Conservation (phyloP, 495 filamentous ascomycete species). For the Talaromyces liani region DNA sequence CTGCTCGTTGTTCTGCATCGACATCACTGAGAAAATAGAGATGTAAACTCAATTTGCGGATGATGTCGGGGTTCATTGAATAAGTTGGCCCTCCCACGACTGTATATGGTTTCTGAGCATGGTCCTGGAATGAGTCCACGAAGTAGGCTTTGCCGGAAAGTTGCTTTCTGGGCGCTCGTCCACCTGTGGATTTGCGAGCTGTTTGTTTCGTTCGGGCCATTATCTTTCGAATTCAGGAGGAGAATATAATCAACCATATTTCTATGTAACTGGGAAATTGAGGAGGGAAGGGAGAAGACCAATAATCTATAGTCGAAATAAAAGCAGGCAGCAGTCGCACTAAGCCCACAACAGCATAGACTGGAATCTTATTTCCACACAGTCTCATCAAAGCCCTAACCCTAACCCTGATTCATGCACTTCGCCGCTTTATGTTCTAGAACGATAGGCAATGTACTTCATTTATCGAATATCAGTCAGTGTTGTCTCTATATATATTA, state of each 20-base stretch:
- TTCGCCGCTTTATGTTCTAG: too few species aligned
- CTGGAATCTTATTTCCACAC: background rate
- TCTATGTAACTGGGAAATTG: too few species aligned
- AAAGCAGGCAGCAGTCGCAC: background rate
- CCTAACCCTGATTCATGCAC: too few species aligned
- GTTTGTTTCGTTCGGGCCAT: conserved; percentile 1
- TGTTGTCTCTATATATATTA: too few species aligned
- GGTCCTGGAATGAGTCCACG: background rate
- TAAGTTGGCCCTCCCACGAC: background rate
- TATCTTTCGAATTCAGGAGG: background rate
- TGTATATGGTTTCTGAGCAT: background rate
- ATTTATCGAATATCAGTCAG: too few species aligned
- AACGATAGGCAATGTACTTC: too few species aligned
- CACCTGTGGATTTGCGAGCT: background rate
- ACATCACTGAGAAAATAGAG: conserved; percentile 1
- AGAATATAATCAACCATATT: too few species aligned
- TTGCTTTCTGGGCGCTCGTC: background rate
- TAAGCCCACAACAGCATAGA: background rate
- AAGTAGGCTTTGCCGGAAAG: background rate
- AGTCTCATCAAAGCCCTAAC: too few species aligned
- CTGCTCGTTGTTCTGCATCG: background rate
- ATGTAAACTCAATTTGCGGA: background rate
- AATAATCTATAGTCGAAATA: background rate
- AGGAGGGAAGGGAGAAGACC: too few species aligned
- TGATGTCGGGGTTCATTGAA: background rate